A percentile compares a stretch with the other conserved stretches of the same genome.
Conservation (phyloP, 768 basidiomycete genomes). For the Pleurotus pulmonarius region DNA sequence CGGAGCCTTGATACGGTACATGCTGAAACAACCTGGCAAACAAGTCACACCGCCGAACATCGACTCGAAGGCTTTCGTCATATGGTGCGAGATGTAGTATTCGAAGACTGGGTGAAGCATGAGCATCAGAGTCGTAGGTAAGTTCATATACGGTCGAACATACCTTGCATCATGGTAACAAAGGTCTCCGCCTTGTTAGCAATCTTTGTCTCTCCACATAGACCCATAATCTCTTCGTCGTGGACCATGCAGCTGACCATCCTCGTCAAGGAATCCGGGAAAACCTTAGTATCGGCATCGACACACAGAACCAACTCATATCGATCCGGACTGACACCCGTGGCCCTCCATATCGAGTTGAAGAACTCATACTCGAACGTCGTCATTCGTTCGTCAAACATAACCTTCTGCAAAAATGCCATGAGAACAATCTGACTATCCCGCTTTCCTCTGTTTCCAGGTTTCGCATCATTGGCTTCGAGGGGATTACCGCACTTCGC, state of each 20-base stretch:
- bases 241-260: constrained; percentile 97
- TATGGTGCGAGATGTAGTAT: constrained; percentile 99
- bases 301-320: constrained; percentile 96
- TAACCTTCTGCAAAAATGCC: constrained; percentile 97
- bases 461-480: constrained; percentile 86
- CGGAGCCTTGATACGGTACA: constrained; percentile 99
- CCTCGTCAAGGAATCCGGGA: constrained; percentile 94
- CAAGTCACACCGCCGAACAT: constrained; percentile 99
- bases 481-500: constrained; percentile 94
- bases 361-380: constrained; percentile 99
- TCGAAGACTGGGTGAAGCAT: constrained; percentile 73
- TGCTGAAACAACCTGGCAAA: constrained; percentile 98
- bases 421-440: constrained; percentile 98
- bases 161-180: constrained; percentile 99
- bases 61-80: constrained; percentile 99
- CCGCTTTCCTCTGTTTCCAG: constrained; percentile 98
- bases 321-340: constrained; percentile 92
- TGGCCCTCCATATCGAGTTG: constrained; percentile 94
- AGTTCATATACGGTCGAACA: constrained; percentile 21
- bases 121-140: constrained; percentile 5
- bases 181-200: constrained; percentile 99
- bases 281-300: constrained; percentile 97
- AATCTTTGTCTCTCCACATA: constrained; percentile 99
- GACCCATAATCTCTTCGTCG: constrained; percentile 97
- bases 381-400: constrained; percentile 99